Base-by-base conservation (phyloP, 176 grass and related monocot genomes). In the Musa itinerans region DNA sequence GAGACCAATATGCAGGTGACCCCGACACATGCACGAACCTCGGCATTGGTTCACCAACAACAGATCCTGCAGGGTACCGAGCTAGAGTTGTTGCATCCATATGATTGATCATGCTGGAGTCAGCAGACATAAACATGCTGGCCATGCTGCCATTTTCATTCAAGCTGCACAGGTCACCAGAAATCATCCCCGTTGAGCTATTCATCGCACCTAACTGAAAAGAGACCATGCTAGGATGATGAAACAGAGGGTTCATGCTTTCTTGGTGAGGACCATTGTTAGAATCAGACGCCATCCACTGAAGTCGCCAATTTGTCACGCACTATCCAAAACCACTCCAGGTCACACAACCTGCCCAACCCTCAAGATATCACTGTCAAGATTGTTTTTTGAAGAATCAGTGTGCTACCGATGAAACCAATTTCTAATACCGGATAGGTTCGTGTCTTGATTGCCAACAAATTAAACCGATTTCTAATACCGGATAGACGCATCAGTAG, bases 1-100 rank as follows among this genome's bases (percentile, higher is more conserved):
- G 21, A 19, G 21, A 74, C 72, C 72, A 74, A 56, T 74, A 74
- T 19, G 72, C 53, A 9, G 52, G 72, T 17, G 72, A 74, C 11
- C 72, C 72, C 34, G 72, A 74, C 21, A 74, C 53, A 74, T 74
- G 52, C 16, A 22, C 9, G 17, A 74, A 74, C 53, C 72, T 74
- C 9, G 72, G 12, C 24, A 27, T 27, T 25, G 52, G 25, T 26
- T 74, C 72, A 6, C 16, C 23, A n/a, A 74, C 52, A 55, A 74
- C 22, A 25, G 53, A 56, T 74, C 72, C 72, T 17, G 69, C 2
- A 51, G 48, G 17, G 19, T 71, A 51, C 48, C 49, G 34, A 17
- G 50, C 9, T 52, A 14, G 34, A 71, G 20, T 51, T n/a, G 23
- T 20, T 55, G 53, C 1, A 74, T 25, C 23, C 1, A 24, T 54